Evolutionary conservation across 2,329 filamentous ascomycete species (phyloP).

Genomic region (Venturia pyrina): DNA sequence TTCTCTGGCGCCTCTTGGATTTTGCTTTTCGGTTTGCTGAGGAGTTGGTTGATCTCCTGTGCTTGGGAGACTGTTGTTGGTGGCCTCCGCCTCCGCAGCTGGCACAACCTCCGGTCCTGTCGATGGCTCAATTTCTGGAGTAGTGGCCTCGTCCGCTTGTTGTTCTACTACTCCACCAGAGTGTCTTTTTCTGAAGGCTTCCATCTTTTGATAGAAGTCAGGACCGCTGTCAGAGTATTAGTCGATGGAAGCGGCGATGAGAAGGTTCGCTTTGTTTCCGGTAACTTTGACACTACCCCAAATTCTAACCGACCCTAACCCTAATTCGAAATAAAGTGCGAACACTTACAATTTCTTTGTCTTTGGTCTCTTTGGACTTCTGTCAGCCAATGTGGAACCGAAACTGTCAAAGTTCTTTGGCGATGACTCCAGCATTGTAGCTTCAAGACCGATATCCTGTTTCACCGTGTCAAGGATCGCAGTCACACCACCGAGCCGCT

Average conservation of each 20-base stretch:
- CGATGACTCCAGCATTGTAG: not conserved
- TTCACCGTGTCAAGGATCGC: not conserved
- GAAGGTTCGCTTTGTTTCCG: not conserved
- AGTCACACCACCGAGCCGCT: conserved; percentile 26
- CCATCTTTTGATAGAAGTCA: not conserved
- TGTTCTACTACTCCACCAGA: not conserved
- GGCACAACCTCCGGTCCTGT: not conserved
- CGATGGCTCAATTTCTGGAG: not conserved
- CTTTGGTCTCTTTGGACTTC: not conserved
- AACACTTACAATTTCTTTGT: not conserved
- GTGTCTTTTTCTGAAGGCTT: not conserved
- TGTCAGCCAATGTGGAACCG: not conserved
- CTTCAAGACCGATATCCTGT: conserved; percentile 4
- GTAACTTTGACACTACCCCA: not conserved
- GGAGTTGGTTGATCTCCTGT: not conserved
- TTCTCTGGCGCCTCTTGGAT: not conserved
- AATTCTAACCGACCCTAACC: no score
- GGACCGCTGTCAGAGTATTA: not conserved
- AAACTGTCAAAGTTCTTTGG: not conserved
- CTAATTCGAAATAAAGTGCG: not conserved
- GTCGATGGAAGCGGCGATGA: not conserved
- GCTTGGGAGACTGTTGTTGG: not conserved
- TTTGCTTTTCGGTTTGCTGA: not conserved
- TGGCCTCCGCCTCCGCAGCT: not conserved
- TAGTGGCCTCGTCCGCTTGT: not conserved